Evolutionary conservation across 2,329 filamentous ascomycete genomes (phyloP), one percentile per base, ranked within the genome.

Genomic region (Monilinia polystroma): DNA sequence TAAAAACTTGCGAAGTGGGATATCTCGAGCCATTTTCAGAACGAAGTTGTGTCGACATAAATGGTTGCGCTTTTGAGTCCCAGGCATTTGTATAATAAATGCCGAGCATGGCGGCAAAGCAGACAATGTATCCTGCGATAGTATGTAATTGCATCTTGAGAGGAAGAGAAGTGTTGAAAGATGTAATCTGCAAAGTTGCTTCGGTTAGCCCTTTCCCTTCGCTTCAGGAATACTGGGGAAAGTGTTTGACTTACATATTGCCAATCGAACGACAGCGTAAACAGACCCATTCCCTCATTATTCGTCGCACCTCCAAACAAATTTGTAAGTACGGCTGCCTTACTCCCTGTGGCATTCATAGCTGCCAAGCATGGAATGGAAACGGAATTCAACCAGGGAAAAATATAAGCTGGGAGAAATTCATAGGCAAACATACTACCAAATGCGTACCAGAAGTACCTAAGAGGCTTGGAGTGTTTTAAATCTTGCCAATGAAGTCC

Each of bases 81-180:
- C 78, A 82, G 10, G 77, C 66, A 59, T 82, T 80, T 58, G 73
- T 73, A 67, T 82, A 82, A 70, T 80, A 82, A 35, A 80, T 69
- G 11, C 72, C 78, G 0, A 83, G 70, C 82, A 86, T 84, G 1
- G 77, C 80, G 8, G 79, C 69, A 64, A 81, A 83, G 72, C 84
- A 86, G 26, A 81, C 73, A 1, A 81, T 45, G n/a, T 79, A 80
- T 0, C 85, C 85, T 0, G 78, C 65, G 0, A 79, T 79, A 8
- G 77, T 70, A 67, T 87, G 83, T 0, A 77, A 67, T 72, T 86
- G 84, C 0, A 84, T 75, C 7, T 78, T 79, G 0, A 87, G 78
- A 0, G 85, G 84, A 0, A 86, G 78, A 0, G 84, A 81, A 0
- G 83, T 84, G 53, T 79, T 77, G 71, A 80, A 81, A 0, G 83